A percentile compares a stretch with the other conserved stretches of the same genome.
phyloP scores from a whole-genome alignment of 23 red algal species.

The Gracilaria vermiculophylla region DNA sequence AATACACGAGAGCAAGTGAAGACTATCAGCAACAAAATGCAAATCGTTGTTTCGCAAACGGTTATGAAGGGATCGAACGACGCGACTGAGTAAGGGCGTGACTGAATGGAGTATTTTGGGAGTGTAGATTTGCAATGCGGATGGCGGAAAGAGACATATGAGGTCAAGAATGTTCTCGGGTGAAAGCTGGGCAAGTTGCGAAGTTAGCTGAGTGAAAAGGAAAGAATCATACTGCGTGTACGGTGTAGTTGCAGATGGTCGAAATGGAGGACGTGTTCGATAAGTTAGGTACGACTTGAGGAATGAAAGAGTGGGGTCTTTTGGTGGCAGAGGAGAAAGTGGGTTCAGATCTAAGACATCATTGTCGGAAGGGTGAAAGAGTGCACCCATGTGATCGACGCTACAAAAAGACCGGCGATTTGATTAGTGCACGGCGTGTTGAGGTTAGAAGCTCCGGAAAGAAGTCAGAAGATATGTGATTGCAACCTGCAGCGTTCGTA shows the following conservation, averaged over 20 bases:
- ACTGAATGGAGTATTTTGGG: neutral
- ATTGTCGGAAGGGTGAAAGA: slow-evolving; percentile 39
- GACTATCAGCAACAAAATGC: slow-evolving; percentile 12
- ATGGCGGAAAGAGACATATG: slow-evolving; percentile 15
- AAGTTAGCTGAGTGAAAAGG: neutral
- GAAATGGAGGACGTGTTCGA: slow-evolving; percentile 21
- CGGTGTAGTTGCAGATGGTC: slow-evolving; percentile 2
- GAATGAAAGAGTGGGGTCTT: neutral
- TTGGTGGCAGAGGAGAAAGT: neutral
- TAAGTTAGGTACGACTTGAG: slow-evolving; percentile 19
- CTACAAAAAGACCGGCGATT: neutral
- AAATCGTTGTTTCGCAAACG: neutral
- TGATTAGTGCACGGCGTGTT: no score
- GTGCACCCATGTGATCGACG: neutral
- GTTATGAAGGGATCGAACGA: slow-evolving; percentile 22
- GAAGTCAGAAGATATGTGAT: no score
- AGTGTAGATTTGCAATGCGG: neutral
- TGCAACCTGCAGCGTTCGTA: no score
- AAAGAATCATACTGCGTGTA: slow-evolving; percentile 34
- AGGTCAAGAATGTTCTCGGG: neutral
- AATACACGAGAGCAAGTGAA: neutral
- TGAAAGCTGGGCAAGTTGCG: neutral
- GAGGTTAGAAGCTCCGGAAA: no score
- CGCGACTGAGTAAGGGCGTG: neutral
- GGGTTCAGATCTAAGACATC: neutral